Base-by-base conservation (phyloP, 163 green algal genomes). In the Scenedesmus sp. region DNA sequence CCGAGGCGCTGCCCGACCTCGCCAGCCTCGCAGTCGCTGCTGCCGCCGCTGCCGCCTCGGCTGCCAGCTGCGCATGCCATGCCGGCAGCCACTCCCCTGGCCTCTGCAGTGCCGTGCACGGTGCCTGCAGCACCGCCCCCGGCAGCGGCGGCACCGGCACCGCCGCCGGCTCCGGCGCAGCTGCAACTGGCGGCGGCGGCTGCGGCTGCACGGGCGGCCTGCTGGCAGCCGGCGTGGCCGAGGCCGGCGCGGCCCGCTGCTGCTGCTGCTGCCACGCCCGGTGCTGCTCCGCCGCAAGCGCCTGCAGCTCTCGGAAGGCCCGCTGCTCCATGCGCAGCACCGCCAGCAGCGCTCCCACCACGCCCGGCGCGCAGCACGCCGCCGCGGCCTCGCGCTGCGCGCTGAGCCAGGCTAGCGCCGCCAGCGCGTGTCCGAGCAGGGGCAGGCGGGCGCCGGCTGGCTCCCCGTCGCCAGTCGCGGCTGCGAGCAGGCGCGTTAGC, bases 271-370 rank as follows among this genome's bases (percentile, higher is more conserved):
- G 33, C 20, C 45, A 31, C 28, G 29, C 24, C 4, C 63, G 66
- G 29, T 65, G 36, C 17, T n/a, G 45, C 26, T 74, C 26, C 51
- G 22, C 64, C 28, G 54, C 70, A 13, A 78, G 6, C 3, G 53
- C 34, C 5, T 60, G 33, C 34, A 78, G 34, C 11, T 28, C 20
- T 13, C 47, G 44, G 24, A 58, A 70, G 9, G 70, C 70, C 39
- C 44, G 33, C n/a, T n/a, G 47, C 54, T 78, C 70, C 36, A 78
- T 51, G 3, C 70, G 36, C n/a, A 78, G n/a, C 36, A 69, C 70
- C n/a, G 54, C 34, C 10, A 78, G 53, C 11, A 78, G 54, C 1
- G 56, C 54, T 29, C 53, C 9, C 4, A 78, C 56, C 31, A 70
- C 54, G n/a, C 33, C 56, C n/a, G 31, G 31, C 13, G 42, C 63